Evolutionary conservation across 2,329 filamentous ascomycete genomes (phyloP), one percentile per base, ranked within the genome.

Genomic region (Aureobasidium pullulans): DNA sequence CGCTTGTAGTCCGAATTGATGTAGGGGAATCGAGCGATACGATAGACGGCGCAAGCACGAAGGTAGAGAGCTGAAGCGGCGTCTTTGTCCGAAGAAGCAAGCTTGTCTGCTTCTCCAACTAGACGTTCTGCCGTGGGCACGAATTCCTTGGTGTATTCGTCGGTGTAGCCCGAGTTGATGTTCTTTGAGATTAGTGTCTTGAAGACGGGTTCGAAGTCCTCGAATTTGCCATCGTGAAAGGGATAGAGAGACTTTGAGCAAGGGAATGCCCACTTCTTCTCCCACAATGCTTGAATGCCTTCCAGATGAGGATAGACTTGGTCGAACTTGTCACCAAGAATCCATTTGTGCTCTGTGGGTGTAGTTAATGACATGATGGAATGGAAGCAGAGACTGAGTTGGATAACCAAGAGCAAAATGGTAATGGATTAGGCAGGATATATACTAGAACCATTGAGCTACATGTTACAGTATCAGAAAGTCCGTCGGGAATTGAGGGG

Each of bases 261-360:
- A 10, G 69, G 68, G 49, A 70, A 69, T 46, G 69, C 70, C 71
- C 70, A 72, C 58, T 72, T 73, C 60, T 68, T 70, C 54, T 66
- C 64, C 71, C 71, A 73, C 34, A 88, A 73, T 9, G 79, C 79
- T 67, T 81, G 76, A 64, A 86, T 84, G 28, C 80, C 81, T 36
- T 78, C 75, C 64, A 85, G 81, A 67, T 86, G 84, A 19, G 83
- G 77, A 47, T 78, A 76, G 47, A 75, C 69, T 34, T 75, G 73
- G 59, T 77, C 68, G 64, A 80, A 77, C 56, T 75, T 76, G 57
- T 78, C 74, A 62, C 77, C 77, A 39, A 79, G 71, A 34, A 72
- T 70, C 71, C 71, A 72, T 36, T 61, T 57, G 52, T 61, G 50
- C 28, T 54, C 19, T 34, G 59, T 50, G 23, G 59, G 59, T 36